These are phyloP conservation scores for Globisporangium paroecandrum DNA, from an alignment of 352 stramenopile species.

Conservation along the genomic window DNA sequence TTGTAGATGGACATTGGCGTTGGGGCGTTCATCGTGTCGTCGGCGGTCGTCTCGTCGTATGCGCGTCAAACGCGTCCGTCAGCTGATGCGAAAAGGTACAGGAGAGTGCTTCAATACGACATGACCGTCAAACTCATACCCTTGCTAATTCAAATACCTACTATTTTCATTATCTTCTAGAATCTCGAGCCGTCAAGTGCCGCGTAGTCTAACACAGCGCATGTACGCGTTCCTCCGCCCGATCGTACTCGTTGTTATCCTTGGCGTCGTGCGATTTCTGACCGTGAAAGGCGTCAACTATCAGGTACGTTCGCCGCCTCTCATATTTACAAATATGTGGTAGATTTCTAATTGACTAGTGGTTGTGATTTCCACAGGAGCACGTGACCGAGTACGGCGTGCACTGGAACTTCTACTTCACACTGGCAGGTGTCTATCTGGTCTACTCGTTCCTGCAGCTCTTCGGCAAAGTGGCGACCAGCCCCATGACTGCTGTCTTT, in stretches of 20 bases:
- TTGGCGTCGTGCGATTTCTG: constrained; percentile 68
- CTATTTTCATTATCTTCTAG: background rate
- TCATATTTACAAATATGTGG: background rate
- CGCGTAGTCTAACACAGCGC: constrained; percentile 11
- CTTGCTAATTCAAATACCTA: background rate
- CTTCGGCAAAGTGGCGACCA: constrained; percentile 45
- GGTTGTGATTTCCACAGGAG: constrained; percentile 42
- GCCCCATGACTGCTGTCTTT: constrained; percentile 35
- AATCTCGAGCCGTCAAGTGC: background rate
- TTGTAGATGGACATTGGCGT: constrained; percentile 96
- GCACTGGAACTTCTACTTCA: constrained; percentile 99
- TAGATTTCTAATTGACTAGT: background rate
- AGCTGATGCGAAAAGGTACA: constrained; percentile 21
- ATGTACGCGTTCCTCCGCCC: constrained; percentile 65
- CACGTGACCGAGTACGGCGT: constrained; percentile 98
- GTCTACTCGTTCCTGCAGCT: constrained; percentile 54
- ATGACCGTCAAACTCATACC: background rate
- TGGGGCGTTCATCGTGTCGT: constrained; percentile 92
- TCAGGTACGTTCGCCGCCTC: constrained; percentile 48
- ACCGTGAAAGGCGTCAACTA: constrained; percentile 86
- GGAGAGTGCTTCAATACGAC: background rate
- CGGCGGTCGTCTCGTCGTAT: constrained; percentile 68
- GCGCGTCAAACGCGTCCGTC: constrained; percentile 45
- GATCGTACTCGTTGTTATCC: constrained; percentile 63
- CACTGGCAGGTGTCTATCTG: constrained; percentile 84